Evolutionary conservation across 495 filamentous ascomycete species (phyloP).

Genomic region (Aspergillus coremiiformis): DNA sequence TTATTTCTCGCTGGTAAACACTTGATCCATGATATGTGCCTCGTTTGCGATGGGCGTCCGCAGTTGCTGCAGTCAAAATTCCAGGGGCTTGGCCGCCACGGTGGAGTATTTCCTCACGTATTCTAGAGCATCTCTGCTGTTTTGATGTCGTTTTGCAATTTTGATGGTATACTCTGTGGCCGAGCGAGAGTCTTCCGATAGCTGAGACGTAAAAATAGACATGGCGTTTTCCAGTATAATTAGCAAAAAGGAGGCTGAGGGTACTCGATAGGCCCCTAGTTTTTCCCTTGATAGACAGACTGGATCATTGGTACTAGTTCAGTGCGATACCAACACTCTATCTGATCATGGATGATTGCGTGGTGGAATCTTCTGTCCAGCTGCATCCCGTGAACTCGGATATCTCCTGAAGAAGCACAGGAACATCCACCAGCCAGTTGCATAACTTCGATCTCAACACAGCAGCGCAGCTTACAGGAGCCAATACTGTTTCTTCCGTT

Average conservation of each 20-base stretch:
- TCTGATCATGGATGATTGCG: neutral
- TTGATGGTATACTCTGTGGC: neutral
- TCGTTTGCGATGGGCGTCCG: no score
- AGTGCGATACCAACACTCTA: neutral
- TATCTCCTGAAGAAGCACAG: neutral
- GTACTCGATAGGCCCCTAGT: neutral
- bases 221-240: neutral
- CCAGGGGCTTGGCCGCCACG: neutral
- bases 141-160: neutral
- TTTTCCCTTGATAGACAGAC: neutral
- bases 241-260: neutral
- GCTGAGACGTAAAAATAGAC: neutral
- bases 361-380: neutral
- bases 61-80: neutral
- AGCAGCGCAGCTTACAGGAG: neutral
- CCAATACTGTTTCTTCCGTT: neutral
- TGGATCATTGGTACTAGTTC: neutral
- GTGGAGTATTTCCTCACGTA: neutral
- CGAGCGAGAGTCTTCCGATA: neutral
- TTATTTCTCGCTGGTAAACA: no score
- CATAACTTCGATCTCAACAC: neutral
- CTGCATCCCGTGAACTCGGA: neutral
- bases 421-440: neutral
- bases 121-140: neutral
- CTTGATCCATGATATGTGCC: neutral